A percentile compares a stretch with the other conserved stretches of the same genome.
These are phyloP conservation scores for Pezicula neosporulosa DNA, from an alignment of 2,329 filamentous ascomycete genomes.

Conservation along the genomic window DNA sequence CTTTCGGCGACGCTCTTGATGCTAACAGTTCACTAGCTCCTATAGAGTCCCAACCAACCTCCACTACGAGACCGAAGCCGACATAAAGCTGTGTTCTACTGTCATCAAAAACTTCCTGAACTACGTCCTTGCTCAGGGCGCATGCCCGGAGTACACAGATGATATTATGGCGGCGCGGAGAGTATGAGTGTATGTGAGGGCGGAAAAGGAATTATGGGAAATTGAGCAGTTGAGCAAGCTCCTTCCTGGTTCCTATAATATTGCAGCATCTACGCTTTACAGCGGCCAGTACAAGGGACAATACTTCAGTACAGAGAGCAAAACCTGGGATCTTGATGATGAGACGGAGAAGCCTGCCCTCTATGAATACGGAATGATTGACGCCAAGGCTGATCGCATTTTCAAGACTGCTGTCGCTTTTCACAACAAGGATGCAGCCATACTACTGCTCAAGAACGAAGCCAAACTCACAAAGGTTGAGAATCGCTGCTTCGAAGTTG, in stretches of 20 bases:
- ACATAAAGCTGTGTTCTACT: slow-evolving; percentile 57
- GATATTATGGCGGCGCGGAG: slow-evolving; percentile 64
- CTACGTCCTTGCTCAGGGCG: slow-evolving; percentile 80
- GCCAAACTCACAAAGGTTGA: slow-evolving; percentile 42
- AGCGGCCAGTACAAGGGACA: slow-evolving; percentile 38
- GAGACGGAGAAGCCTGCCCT: slow-evolving; percentile 22
- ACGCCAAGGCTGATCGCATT: slow-evolving; percentile 37
- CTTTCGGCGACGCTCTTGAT: too few species aligned
- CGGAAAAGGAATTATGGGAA: slow-evolving; percentile 63
- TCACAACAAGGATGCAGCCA: slow-evolving; percentile 27
- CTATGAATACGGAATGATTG: slow-evolving; percentile 16
- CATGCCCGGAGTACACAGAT: slow-evolving; percentile 74
- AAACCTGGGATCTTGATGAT: slow-evolving; percentile 9
- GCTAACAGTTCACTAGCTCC: slow-evolving; percentile 38
- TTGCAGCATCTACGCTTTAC: slow-evolving; percentile 68
- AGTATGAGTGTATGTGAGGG: slow-evolving; percentile 69
- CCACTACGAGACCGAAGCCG: slow-evolving; percentile 47
- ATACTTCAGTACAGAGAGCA: slow-evolving; percentile 4
- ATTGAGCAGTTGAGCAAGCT: slow-evolving; percentile 45
- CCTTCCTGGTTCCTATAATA: slow-evolving; percentile 78
- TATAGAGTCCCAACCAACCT: slow-evolving; percentile 53
- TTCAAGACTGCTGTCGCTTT: slow-evolving; percentile 43
- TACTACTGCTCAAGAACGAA: slow-evolving; percentile 29
- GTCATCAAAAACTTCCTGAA: slow-evolving; percentile 84
- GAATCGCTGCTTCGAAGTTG: slow-evolving; percentile 59